Percentiles rank a stretch among this genome's conserved stretches.
These are phyloP conservation scores for Kluyveromyces aestuarii DNA, from an alignment of 805 yeast genomes.

Conservation along the genomic window DNA sequence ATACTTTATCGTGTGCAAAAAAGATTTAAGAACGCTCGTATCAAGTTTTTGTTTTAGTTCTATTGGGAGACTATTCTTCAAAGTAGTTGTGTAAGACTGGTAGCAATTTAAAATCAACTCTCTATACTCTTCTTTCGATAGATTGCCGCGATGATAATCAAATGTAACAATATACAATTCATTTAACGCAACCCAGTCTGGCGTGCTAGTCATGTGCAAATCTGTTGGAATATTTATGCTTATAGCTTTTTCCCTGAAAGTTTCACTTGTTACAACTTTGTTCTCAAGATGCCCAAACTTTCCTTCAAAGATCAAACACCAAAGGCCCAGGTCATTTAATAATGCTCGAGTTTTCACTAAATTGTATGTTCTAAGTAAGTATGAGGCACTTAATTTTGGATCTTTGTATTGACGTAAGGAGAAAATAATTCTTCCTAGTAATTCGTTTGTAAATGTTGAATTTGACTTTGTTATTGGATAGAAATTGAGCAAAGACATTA, in stretches of 20 bases:
- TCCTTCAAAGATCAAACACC: constrained; percentile 19
- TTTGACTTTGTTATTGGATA: constrained; percentile 5
- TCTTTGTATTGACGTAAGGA: constrained; percentile 21
- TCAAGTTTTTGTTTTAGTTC: constrained; percentile 9
- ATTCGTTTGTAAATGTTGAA: constrained; percentile 12
- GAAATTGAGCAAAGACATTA: constrained; percentile 12
- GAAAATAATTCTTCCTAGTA: constrained; percentile 15
- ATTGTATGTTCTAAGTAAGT: constrained; percentile 14
- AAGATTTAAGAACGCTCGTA: constrained; percentile 15
- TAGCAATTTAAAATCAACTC: constrained; percentile 13
- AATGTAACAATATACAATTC: constrained; percentile 19
- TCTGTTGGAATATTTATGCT: constrained; percentile 9
- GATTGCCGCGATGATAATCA: constrained; percentile 6
- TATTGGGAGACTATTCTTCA: constrained; percentile 1
- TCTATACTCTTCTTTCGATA: constrained; percentile 9
- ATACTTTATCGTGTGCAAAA: constrained; percentile 13
- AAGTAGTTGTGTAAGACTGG: constrained; percentile 7
- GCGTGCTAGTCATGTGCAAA: constrained; percentile 4
- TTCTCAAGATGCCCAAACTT: constrained; percentile 6
- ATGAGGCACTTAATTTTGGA: constrained; percentile 18
- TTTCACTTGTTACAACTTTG: constrained; percentile 6
- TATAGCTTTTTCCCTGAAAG: neutral
- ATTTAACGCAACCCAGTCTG: constrained; percentile 13
- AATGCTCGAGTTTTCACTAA: constrained; percentile 7
- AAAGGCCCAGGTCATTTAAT: constrained; percentile 22